Evolutionary conservation across 495 filamentous ascomycete genomes (phyloP), one percentile per base, ranked within the genome.

Genomic region (Aspergillus sclerotiicarbonarius): DNA sequence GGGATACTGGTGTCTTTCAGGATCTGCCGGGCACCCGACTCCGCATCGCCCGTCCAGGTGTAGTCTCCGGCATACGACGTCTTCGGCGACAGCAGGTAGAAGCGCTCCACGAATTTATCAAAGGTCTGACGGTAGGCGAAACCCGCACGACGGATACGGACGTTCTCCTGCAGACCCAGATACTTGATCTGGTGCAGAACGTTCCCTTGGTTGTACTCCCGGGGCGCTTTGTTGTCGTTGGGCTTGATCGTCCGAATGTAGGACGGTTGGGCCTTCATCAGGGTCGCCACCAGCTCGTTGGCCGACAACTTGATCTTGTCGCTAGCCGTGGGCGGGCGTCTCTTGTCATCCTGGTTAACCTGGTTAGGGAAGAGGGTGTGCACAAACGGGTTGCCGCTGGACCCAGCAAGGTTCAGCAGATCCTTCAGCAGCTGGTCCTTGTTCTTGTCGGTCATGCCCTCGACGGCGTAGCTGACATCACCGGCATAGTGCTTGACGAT

Each of bases 181-280:
- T 99, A 99, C 65, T 99, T 98, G 82, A 99, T 95, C 72, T 99
- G 95, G 81, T 99, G 95, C 60, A 98, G 79, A 33, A 98, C 95
- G 66, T 96, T 97, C 25, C 85, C 85, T 10, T 77, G 80, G 61
- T 95, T 96, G 69, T 96, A 99, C 70, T 99, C 94, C 19, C 82
- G 83, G 0, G 91, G 88, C 9, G 90, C 93, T 72, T 98, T 98
- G 76, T 96, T 98, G 65, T 99, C 95, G 72, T 99, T 99, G 5
- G 95, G 95, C 71, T 99, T 99, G 73, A 99, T 99, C 4, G 95
- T 99, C 63, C 95, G 89, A 67, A 99, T 99, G 67, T 99, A 99
- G 0, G 91, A 96, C 3, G 95, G 95, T 53, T 91, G 86, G 20
- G 91, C 91, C 72, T 96, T 96, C 95, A 97, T 98, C 64, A 99